Base-by-base conservation (phyloP, 2,329 filamentous ascomycete genomes). In the Botrytis elliptica region DNA sequence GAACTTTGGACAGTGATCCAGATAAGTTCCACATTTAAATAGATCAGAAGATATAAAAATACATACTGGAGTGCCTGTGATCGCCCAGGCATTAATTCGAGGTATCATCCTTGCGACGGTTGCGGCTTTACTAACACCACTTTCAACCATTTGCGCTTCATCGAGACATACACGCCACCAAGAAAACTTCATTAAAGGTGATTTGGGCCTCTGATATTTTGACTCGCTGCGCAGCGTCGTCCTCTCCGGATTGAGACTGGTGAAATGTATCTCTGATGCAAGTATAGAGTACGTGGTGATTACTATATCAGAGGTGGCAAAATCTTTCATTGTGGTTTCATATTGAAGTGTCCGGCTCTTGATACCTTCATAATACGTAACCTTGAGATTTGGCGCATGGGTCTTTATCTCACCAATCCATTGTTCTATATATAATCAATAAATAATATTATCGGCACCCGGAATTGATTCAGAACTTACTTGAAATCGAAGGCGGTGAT, bases 81-180 rank as follows among this genome's bases (percentile, higher is more conserved):
- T 90, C 22, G 92, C 94, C 96, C 96, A 98, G 3, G 94, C 91
- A 82, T 97, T 95, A 76, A 93, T 83, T 42, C 96, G 88, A 63
- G 95, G 94, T 75, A 99, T 91, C 40, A 92, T 85, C 59, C 90
- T 89, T 52, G 94, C 94, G 22, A 98, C 90, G 65, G 87, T 89
- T 1, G 96, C 95, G 42, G 95, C 93, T 77, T 93, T 91, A 78
- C 90, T 95, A 6, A 97, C 90, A 49, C 94, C 94, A 77, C 89
- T 95, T 81, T 98, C 95, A 60, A 98, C 90, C 92, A 97, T 97
- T 80, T 99, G 96, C 0, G 95, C 91, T 84, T 91, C 94, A 74
- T 92, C 91, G 1, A 92, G 85, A 71, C 90, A 90, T 1, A 97
- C 89, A 60, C 95, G 88, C 94, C 94, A 98, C 94, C 94, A 98